Evolutionary conservation across 208 protist genomes (phyloP), one percentile per base, ranked within the genome.

Genomic region (Porcisia deanei): DNA sequence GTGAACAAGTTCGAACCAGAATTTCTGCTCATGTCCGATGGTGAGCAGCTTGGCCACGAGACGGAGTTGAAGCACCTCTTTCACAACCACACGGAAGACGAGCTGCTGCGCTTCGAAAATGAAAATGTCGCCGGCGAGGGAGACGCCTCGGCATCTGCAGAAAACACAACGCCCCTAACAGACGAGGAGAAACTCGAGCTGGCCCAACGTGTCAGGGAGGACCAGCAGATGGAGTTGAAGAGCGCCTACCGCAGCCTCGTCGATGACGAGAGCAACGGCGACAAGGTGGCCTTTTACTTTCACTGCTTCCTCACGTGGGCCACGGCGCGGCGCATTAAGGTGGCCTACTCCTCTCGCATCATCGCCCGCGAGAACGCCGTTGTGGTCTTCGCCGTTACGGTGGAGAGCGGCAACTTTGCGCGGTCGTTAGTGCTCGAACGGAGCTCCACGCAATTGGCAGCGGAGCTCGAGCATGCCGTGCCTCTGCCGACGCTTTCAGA

Each of bases 11-110:
- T 85, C 82, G 88, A 95, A 68, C 94, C 94, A 1, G 90, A 96
- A 85, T 98, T 96, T 79, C 73, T 98, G 22, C 79, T 98, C 65
- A 91, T 96, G 72, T 89, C 88, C 39, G 94, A 98, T 75, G 94
- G 88, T 57, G 94, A 98, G 81, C 91, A 98, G 80, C 83, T 97
- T 20, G 92, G 82, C 49, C 72, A 73, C 34, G 89, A 76, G 49
- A 60, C 77, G 34, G 52, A 57, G 58, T 77, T 96, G 64, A 86
- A 91, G 63, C 65, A 74, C 39, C 75, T 94, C 68, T 96, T 92
- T 67, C 76, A 89, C 81, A 86, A 85, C 71, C 72, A 77, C 79
- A 77, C 70, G 1, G 73, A 78, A 57, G 82, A 84, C 59, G 79
- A 81, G 60, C 47, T 73, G 54, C 52, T 76, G 18, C 53, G 25